Evolutionary conservation across 2,329 filamentous ascomycete genomes (phyloP), one percentile per base, ranked within the genome.

Genomic region (Ceratocystis lukuohia): DNA sequence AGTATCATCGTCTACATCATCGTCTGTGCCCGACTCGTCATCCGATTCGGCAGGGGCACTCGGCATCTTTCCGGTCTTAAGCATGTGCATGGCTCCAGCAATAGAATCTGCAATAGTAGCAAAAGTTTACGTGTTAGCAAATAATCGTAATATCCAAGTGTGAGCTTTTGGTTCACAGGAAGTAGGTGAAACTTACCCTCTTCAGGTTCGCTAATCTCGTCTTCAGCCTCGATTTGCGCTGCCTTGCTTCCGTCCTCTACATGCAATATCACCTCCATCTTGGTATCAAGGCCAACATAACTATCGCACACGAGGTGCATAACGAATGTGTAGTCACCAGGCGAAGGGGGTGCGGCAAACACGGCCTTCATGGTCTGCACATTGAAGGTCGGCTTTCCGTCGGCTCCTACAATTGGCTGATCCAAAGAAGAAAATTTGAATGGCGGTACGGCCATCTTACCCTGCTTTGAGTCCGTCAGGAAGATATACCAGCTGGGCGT

Each of bases 321-420:
- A 69, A 91, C 88, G 74, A 99, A 99, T 1, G 89, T 92, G 78
- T 96, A 99, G 75, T 92, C 88, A 59, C 93, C 94, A 4, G 90
- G 84, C 74, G 96, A 89, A 28, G 93, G 91, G 56, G 94, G 94
- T 1, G 94, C 93, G 70, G 93, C 90, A 76, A 99, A 99, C 75
- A 96, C 91, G 75, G 95, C 93, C 81, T 96, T 97, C 72, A 97
- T 80, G 2, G 94, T 99, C 76, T 97, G 92, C 78, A 99, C 87
- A 72, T 92, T 88, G 78, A 90, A 99, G 1, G 94, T 97, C 1
- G 93, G 93, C 74, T 88, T 89, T 71, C 89, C 91, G 69, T 86
- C 82, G 50, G 85, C 85, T 71, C 88, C 86, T 70, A 94, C 88
- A 41, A 96, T 86, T 37, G 91, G 89, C 78, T 91, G 88, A 76